Evolutionary conservation across 2,329 filamentous ascomycete species (phyloP).

Genomic region (Pseudocercospora fijiensis): DNA sequence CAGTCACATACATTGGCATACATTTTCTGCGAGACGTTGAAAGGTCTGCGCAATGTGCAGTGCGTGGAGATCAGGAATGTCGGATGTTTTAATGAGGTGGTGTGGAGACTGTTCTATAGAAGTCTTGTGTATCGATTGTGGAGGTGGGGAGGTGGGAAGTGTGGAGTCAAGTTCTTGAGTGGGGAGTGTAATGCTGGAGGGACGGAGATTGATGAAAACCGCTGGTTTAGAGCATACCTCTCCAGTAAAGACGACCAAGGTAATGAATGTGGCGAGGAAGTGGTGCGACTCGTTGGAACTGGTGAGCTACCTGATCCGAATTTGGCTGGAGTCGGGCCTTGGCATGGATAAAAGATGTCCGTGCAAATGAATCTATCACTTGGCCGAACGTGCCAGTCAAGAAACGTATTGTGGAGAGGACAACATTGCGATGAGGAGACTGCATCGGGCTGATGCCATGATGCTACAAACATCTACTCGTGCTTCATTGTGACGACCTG

Average conservation of each 20-base stretch:
- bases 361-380: background rate
- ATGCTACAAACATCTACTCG: background rate
- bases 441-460: background rate
- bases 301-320: slow-evolving; percentile 26
- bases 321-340: slow-evolving; percentile 25
- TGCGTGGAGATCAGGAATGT: slow-evolving; percentile 36
- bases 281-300: slow-evolving; percentile 29
- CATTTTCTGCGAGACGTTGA: slow-evolving; percentile 40
- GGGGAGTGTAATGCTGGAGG: slow-evolving; percentile 20
- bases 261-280: slow-evolving; percentile 33
- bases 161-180: slow-evolving; percentile 35
- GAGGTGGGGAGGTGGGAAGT: slow-evolving; percentile 38
- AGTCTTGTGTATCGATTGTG: slow-evolving; percentile 38
- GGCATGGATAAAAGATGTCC: background rate
- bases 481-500: slow-evolving; percentile 22
- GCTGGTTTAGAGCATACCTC: slow-evolving; percentile 24
- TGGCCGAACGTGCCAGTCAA: background rate
- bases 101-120: slow-evolving; percentile 39
- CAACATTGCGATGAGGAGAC: background rate
- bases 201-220: slow-evolving; percentile 14
- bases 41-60: slow-evolving; percentile 34
- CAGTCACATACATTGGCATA: slow-evolving; percentile 41
- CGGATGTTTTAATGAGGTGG: slow-evolving; percentile 36
- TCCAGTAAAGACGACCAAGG: slow-evolving; percentile 18
- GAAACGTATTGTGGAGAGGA: too few species aligned